Evolutionary conservation across 257 asterid genomes (phyloP), one percentile per base, ranked within the genome.

Genomic region (Striga asiatica): DNA sequence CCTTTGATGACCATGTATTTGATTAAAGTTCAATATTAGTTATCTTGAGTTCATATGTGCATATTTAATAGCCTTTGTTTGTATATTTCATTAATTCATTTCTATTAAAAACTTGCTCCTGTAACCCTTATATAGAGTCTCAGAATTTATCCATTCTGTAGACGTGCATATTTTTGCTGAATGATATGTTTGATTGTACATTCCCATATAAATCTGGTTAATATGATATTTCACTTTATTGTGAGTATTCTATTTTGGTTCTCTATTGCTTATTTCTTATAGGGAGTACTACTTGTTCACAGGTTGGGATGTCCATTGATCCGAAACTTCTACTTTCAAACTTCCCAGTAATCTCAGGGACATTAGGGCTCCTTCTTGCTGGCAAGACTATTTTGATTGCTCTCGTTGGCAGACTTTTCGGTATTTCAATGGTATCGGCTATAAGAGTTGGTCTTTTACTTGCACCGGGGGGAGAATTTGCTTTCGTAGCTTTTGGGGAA

Each of bases 271-370:
- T 23, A 19, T 45, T 28, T 2, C 70, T 61, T 35, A 66, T 35
- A 28, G 41, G 46, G 51, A 31, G 63, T 66, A 27, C 25, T 43
- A 43, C 19, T 25, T 28, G 22, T 48, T 68, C 67, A 57, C 95
- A 92, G 98, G 98, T 92, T 59, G 98, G 98, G 71, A 92, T 92
- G 98, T 92, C 97, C 61, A 92, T 92, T 37, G 98, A 92, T 68
- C 98, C 98, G 38, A 88, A 88, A 68, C 98, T 92, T 76, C 89
- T 92, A 53, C 73, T 81, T 67, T 82, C 97, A 42, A 92, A 92
- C 83, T 92, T 92, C 72, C 93, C 89, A 56, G 91, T 84, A 72
- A 76, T 92, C 67, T 74, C 66, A 62, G 98, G 95, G 68, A 38
- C 88, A 45, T 71, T 92, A 59, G 93, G 77, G 49, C 95, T 88